Base-by-base conservation (phyloP, 306 rosid species). In the Fragaria vesca region DNA sequence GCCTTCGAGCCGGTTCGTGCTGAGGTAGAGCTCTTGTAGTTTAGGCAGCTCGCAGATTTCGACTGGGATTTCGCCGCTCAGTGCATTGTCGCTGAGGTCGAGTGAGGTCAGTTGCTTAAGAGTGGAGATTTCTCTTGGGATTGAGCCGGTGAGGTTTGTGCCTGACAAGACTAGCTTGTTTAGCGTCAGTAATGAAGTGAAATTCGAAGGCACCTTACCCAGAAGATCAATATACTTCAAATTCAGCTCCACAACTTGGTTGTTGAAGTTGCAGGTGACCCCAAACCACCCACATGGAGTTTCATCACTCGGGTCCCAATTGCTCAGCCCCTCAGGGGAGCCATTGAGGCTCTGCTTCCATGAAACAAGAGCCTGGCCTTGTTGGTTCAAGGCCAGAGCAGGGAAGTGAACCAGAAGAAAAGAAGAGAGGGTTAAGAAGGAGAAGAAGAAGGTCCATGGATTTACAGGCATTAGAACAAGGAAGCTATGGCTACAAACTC, bases 271-370 rank as follows among this genome's bases (percentile, higher is more conserved):
- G 90, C 99, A 95, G 21, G 77, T 76, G 72, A 95, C 83, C 48
- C 97, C 99, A 63, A 75, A 86, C 99, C 99, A 95, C 50, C 82
- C 81, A 75, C 99, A 95, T 69, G 99, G 97, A 24, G 89, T 86
- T 15, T 66, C 82, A 65, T 94, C 82, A 66, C 68, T 80, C 46
- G 91, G 85, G 79, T 89, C 73, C 98, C 98, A 94, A 67, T 76
- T 79, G 48, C 79, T 67, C 78, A 94, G 74, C 6, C 58, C 78
- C 24, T 80, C 89, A 3, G 40, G 52, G 24, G 93, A 88, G 15
- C 95, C 97, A 24, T 85, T 89, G 48, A 94, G 84, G 81, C 88
- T 87, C 66, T 84, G 88, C 91, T 85, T 94, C 98, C 98, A 94
- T 43, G 92, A 80, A 69, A 92, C 87, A 71, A 94, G 90, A 86